These are phyloP conservation scores for Sphagnum magellanicum DNA, from an alignment of 228 moss, liverwort and hornwort species.

Conservation along the genomic window DNA sequence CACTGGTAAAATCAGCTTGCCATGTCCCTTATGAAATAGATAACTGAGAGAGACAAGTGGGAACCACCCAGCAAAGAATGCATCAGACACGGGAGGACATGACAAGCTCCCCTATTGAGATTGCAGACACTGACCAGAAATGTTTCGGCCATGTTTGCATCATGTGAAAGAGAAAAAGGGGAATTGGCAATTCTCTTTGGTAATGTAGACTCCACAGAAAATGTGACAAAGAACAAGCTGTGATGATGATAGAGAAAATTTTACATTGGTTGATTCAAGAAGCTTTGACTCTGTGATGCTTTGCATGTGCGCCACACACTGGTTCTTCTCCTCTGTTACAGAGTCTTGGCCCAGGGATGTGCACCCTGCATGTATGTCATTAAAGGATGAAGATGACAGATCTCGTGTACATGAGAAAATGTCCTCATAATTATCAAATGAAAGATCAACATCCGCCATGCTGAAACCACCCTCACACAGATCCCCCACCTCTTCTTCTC, in stretches of 20 bases:
- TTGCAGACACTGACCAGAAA: too few relatives aligned
- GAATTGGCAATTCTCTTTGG: too few relatives aligned
- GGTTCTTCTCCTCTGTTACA: slow-evolving; percentile 8
- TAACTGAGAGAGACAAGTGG: too few relatives aligned
- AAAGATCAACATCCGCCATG: slow-evolving; percentile 50
- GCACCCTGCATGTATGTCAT: slow-evolving; percentile 24
- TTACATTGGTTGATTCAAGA: slow-evolving; percentile 26
- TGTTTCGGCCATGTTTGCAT: too few relatives aligned
- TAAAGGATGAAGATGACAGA: slow-evolving; percentile 20
- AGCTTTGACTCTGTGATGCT: slow-evolving; percentile 37
- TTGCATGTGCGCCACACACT: slow-evolving; percentile 18
- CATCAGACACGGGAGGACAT: too few relatives aligned
- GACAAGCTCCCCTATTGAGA: too few relatives aligned
- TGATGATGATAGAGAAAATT: neutral
- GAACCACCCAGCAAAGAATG: too few relatives aligned
- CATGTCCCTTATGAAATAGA: too few relatives aligned
- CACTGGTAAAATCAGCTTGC: too few relatives aligned
- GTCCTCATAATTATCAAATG: slow-evolving; percentile 54
- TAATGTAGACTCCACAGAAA: too few relatives aligned
- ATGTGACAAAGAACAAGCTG: neutral
- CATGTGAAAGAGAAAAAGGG: neutral
- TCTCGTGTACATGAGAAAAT: slow-evolving; percentile 30
- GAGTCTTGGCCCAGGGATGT: slow-evolving; percentile 20
- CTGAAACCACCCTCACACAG: slow-evolving; percentile 34
- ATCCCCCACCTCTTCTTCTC: slow-evolving; percentile 40